Percentiles rank a stretch among this genome's conserved stretches.
These are phyloP conservation scores for Pachysolen tannophilus DNA, from an alignment of 805 yeast species.

Conservation along the genomic window DNA sequence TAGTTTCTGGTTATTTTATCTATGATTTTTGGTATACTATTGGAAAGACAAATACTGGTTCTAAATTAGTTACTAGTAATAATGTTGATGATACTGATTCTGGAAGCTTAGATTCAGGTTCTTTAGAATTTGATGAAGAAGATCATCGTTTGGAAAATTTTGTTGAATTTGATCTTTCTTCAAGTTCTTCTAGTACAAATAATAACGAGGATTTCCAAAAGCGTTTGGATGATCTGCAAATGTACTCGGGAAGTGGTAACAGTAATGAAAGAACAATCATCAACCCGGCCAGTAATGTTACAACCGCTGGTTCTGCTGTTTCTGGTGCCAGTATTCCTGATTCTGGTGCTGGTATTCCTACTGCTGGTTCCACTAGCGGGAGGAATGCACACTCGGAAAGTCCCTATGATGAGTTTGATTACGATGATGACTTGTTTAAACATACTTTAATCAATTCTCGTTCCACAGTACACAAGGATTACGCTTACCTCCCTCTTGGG, in stretches of 20 bases:
- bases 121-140: background rate
- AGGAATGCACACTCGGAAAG: no score
- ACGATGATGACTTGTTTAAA: background rate
- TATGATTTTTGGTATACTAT: conserved; percentile 1
- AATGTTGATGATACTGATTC: conserved; percentile 9
- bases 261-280: no score
- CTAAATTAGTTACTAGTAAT: conserved; percentile 18
- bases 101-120: no score
- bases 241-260: no score
- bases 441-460: background rate
- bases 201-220: no score
- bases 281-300: background rate
- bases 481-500: conserved; percentile 14
- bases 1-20: conserved; percentile 12
- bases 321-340: background rate
- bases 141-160: background rate
- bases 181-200: background rate
- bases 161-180: background rate
- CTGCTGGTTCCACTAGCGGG: no score
- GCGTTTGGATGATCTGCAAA: no score
- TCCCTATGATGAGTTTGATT: no score
- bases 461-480: background rate
- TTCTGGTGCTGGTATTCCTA: no score
- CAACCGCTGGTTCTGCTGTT: background rate
- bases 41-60: conserved; percentile 23